phyloP scores from a whole-genome alignment of 2,329 filamentous ascomycete species.

The Calycina herbarum region DNA sequence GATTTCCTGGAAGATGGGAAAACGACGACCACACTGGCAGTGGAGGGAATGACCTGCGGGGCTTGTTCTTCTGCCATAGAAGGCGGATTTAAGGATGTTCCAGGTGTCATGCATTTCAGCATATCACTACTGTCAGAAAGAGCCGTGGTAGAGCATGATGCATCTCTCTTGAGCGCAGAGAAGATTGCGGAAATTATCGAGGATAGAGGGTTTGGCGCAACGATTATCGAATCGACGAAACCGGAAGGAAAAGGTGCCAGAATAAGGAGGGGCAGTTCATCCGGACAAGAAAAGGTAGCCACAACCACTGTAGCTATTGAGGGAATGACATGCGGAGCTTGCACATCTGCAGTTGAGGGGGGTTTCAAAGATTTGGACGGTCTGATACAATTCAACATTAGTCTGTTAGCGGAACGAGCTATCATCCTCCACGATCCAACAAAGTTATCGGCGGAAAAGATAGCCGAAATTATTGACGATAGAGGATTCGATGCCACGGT shows the following conservation, averaged over 20 bases:
- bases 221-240: constrained; percentile 69
- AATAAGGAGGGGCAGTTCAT: constrained; percentile 31
- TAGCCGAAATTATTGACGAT: constrained; percentile 83
- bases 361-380: constrained; percentile 78
- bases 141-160: constrained; percentile 81
- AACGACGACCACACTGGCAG: constrained; percentile 72
- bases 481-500: constrained; percentile 83
- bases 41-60: constrained; percentile 90
- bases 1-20: constrained; percentile 38
- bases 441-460: constrained; percentile 69
- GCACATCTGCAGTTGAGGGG: constrained; percentile 85
- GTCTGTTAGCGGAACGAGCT: constrained; percentile 86
- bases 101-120: constrained; percentile 73
- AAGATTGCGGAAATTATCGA: constrained; percentile 60
- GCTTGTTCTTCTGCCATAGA: constrained; percentile 87
- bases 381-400: constrained; percentile 89
- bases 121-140: constrained; percentile 83
- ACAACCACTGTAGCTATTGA: constrained; percentile 87
- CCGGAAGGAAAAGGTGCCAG: constrained; percentile 40
- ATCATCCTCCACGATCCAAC: constrained; percentile 80
- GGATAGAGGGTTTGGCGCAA: constrained; percentile 78
- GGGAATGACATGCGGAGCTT: constrained; percentile 97
- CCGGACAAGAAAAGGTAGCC: constrained; percentile 45
- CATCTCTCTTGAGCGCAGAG: constrained; percentile 50
- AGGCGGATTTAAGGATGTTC: constrained; percentile 72